Base-by-base conservation (phyloP, 495 filamentous ascomycete genomes). In the Trichocladium uniseriatum region DNA sequence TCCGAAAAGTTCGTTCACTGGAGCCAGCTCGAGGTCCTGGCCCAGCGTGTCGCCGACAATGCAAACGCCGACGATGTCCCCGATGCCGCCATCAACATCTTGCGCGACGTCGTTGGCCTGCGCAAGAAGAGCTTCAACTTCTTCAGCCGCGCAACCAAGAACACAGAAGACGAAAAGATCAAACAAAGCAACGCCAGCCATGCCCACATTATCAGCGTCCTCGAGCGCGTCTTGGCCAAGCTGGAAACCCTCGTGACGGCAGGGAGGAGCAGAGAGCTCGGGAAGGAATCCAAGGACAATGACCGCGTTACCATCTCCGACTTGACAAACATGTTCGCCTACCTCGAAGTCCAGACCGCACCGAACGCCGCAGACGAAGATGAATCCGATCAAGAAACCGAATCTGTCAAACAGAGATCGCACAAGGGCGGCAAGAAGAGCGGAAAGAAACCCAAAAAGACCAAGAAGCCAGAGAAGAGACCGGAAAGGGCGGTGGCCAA, bases 271-370 rank as follows among this genome's bases (percentile, higher is more conserved):
- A 44, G 11, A 22, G 24, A 20, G 19, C 20, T 6, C 15, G 34
- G 3, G 29, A 42, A 41, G 6, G 18, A 35, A 22, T 16, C 47
- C 14, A 27, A 38, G 6, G 43, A 44, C 2, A 48, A 36, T 1
- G 18, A 28, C 13, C 39, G 14, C 11, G 16, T 56, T 1, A 16
- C 41, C 19, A 46, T 53, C 14, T 35, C 42, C 7, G 56, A 65
- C 21, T 43, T 65, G 24, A 58, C 40, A 35, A 65, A 65, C 49
- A 48, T 64, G 48, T 64, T 62, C 31, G 52, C 54, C 20, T 34
- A 54, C 29, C 54, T 65, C 9, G 49, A 57, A n/a, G 48, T 59
- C 20, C 46, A 65, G 19, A 36, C 42, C 9, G 27, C 15, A 35
- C 43, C 2, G 43, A 11, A 47, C 8, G 36, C 39, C 31, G 34